These are phyloP conservation scores for Erysimum cheiri DNA, from an alignment of 441 rosid species.

Conservation along the genomic window DNA sequence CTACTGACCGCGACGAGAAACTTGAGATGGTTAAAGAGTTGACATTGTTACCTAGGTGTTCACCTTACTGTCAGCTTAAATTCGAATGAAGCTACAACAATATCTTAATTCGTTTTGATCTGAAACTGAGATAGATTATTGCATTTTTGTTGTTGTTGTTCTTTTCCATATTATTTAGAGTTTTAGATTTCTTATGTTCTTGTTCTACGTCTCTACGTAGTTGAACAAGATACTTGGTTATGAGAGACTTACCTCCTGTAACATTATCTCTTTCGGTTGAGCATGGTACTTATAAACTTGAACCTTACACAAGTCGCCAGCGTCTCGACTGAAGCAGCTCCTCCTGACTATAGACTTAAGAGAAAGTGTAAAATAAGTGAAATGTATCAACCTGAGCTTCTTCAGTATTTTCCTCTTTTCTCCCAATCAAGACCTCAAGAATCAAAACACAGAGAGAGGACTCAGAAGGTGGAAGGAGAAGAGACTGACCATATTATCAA, in stretches of 20 bases:
- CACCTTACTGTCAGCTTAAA: neutral
- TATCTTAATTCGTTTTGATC: too few species aligned
- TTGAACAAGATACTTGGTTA: too few species aligned
- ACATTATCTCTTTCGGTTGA: too few species aligned
- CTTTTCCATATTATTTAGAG: too few species aligned
- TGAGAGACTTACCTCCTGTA: too few species aligned
- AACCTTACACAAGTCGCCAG: conserved; percentile 5
- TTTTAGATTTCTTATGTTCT: too few species aligned
- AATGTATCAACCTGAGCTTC: conserved; percentile 66
- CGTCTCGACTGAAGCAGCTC: conserved; percentile 47
- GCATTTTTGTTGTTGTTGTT: too few species aligned
- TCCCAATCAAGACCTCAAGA: conserved; percentile 58
- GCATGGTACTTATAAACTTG: too few species aligned
- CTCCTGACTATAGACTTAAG: too few species aligned
- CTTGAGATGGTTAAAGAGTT: neutral
- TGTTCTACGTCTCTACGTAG: too few species aligned
- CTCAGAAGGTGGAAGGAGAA: neutral
- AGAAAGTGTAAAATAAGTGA: too few species aligned
- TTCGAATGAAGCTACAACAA: neutral
- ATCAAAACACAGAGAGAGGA: neutral
- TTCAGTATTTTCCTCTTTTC: conserved; percentile 81
- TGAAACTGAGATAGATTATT: too few species aligned
- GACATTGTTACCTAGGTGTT: neutral
- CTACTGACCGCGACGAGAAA: neutral
- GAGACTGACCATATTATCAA: conserved; percentile 78